These are phyloP conservation scores for Lizonia empirigonia DNA, from an alignment of 2,329 filamentous ascomycete genomes.

Conservation along the genomic window DNA sequence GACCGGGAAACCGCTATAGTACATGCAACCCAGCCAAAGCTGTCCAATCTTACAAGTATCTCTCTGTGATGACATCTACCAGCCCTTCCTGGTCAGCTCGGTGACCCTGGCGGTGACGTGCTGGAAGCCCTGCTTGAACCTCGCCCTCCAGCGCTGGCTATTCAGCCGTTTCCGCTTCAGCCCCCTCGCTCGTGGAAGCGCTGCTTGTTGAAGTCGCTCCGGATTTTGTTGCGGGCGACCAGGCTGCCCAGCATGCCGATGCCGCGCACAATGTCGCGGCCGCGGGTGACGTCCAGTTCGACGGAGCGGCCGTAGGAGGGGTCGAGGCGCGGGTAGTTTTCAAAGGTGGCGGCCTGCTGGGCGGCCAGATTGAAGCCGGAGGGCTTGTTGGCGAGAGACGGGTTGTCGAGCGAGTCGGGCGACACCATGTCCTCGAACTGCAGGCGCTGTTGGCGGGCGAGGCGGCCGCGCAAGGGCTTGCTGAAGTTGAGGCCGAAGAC, in stretches of 20 bases:
- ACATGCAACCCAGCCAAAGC: not conserved
- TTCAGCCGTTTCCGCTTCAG: slow-evolving; percentile 76
- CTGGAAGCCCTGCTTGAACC: slow-evolving; percentile 73
- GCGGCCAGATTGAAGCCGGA: slow-evolving; percentile 14
- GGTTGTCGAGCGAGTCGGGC: slow-evolving; percentile 21
- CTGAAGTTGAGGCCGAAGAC: slow-evolving; percentile 30
- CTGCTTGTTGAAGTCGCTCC: slow-evolving; percentile 62
- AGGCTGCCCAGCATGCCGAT: slow-evolving; percentile 51
- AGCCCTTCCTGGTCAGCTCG: slow-evolving; percentile 77
- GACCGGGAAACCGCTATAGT: not conserved
- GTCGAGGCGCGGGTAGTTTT: slow-evolving; percentile 43
- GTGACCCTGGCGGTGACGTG: slow-evolving; percentile 67
- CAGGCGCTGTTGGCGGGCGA: slow-evolving; percentile 9
- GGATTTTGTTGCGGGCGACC: slow-evolving; percentile 63
- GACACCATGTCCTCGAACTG: slow-evolving; percentile 30
- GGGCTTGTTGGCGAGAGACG: slow-evolving; percentile 26
- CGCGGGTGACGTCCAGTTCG: slow-evolving; percentile 38
- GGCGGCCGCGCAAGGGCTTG: slow-evolving; percentile 3
- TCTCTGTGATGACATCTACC: slow-evolving; percentile 56
- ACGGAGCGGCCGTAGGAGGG: slow-evolving; percentile 51
- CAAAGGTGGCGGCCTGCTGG: slow-evolving; percentile 29
- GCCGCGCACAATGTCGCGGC: slow-evolving; percentile 56
- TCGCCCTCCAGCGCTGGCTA: slow-evolving; percentile 70
- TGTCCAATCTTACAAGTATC: not conserved
- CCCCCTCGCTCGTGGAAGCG: slow-evolving; percentile 76